A percentile compares a stretch with the other conserved stretches of the same genome.
phyloP scores from a whole-genome alignment of 306 rosid species.

The Quillaja saponaria region DNA sequence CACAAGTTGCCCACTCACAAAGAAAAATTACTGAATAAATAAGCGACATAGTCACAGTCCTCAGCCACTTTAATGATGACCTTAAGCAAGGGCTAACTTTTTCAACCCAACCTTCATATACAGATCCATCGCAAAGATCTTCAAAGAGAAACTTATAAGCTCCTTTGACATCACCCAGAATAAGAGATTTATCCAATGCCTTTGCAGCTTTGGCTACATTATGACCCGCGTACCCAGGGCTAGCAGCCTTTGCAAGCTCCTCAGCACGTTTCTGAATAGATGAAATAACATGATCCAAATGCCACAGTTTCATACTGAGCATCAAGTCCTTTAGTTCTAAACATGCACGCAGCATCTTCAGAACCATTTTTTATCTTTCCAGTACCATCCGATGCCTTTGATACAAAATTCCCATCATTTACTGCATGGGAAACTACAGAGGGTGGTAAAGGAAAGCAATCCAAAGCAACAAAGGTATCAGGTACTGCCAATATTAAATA shows the following conservation, averaged over 20 bases:
- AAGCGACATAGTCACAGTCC: constrained; percentile 56
- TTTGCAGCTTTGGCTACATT: constrained; percentile 79
- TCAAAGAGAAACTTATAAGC: constrained; percentile 76
- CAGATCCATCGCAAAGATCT: constrained; percentile 66
- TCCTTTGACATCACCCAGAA: constrained; percentile 65
- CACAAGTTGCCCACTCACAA: constrained; percentile 99
- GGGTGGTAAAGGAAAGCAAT: constrained; percentile 90
- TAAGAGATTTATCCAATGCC: constrained; percentile 73
- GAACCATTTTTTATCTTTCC: constrained; percentile 56
- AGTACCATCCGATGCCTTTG: constrained; percentile 58
- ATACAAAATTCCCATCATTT: constrained; percentile 65
- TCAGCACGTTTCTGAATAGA: constrained; percentile 71
- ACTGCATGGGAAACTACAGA: constrained; percentile 61
- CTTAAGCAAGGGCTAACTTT: constrained; percentile 82
- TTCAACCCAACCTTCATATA: constrained; percentile 65
- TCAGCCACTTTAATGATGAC: constrained; percentile 83
- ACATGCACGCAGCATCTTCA: constrained; percentile 48
- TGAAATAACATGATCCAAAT: constrained; percentile 61
- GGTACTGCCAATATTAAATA: constrained; percentile 80
- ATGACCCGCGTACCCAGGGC: constrained; percentile 65
- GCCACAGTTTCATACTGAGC: constrained; percentile 69
- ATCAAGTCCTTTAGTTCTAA: constrained; percentile 70
- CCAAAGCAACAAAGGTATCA: constrained; percentile 87
- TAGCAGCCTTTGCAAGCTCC: constrained; percentile 73
- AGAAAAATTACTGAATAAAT: constrained; percentile 79